Percentiles rank a stretch among this genome's conserved stretches.
Evolutionary conservation across 768 basidiomycete species (phyloP).

Genomic region (Kwoniella bestiolae): DNA sequence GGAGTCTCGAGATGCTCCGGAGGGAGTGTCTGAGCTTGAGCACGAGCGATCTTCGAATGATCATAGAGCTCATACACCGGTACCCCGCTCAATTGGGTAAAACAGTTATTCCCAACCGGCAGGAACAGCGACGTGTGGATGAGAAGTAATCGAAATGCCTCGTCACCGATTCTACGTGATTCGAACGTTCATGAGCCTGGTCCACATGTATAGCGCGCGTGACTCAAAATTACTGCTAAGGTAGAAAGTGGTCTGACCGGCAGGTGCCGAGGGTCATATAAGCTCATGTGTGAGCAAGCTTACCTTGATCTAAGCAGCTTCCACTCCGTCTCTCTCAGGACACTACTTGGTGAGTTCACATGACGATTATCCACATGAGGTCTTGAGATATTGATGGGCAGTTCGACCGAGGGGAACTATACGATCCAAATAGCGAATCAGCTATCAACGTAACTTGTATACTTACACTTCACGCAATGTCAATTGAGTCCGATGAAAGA

Average conservation of each 20-base stretch:
- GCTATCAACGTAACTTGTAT: too few relatives aligned
- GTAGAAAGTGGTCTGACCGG: not conserved
- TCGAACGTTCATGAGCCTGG: too few relatives aligned
- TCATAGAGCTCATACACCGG: conserved; percentile 64
- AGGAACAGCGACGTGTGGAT: conserved; percentile 75
- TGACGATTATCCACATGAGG: conserved; percentile 48
- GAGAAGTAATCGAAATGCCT: conserved; percentile 77
- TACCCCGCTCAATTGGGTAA: conserved; percentile 79
- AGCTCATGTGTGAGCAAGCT: not conserved
- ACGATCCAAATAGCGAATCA: too few relatives aligned
- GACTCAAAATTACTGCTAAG: too few relatives aligned
- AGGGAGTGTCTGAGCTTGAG: not conserved
- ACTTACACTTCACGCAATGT: too few relatives aligned
- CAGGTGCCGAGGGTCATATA: not conserved
- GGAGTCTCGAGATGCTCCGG: too few relatives aligned
- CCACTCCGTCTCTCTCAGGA: conserved; percentile 26
- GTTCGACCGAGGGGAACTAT: conserved; percentile 18
- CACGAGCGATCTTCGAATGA: conserved; percentile 22
- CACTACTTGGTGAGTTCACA: conserved; percentile 41
- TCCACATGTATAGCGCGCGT: too few relatives aligned
- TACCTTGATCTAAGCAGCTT: conserved; percentile 16
- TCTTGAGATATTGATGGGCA: conserved; percentile 42
- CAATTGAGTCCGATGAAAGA: too few relatives aligned
- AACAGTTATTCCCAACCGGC: conserved; percentile 78
- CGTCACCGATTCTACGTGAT: conserved; percentile 75